These are phyloP conservation scores for Rhodomyrtus psidioides DNA, from an alignment of 441 rosid species.

Conservation along the genomic window DNA sequence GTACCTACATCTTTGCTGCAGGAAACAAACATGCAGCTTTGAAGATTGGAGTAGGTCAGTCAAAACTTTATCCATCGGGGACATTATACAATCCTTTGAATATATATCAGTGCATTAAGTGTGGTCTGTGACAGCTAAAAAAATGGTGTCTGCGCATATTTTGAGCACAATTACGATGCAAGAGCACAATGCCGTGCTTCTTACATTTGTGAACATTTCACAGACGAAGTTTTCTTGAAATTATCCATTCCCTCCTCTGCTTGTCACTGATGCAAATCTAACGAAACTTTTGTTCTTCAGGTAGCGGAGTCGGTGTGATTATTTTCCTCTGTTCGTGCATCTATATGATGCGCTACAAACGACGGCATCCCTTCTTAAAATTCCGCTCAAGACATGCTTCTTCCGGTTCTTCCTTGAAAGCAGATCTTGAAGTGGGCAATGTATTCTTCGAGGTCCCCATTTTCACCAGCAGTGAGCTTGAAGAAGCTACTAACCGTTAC, in stretches of 20 bases:
- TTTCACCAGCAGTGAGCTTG: background rate
- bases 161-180: background rate
- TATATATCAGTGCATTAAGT: background rate
- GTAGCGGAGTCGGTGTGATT: constrained; percentile 43
- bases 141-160: background rate
- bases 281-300: background rate
- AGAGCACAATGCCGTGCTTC: background rate
- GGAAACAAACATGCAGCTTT: background rate
- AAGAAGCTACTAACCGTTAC: background rate
- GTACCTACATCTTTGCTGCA: background rate
- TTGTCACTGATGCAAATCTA: background rate
- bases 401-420: constrained; percentile 21
- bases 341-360: constrained; percentile 10
- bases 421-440: constrained; percentile 27
- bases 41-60: background rate
- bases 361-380: constrained; percentile 10
- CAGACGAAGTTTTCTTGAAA: background rate
- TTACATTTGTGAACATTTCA: background rate
- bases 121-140: background rate
- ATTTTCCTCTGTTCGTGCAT: constrained; percentile 7
- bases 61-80: background rate
- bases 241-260: background rate
- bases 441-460: background rate
- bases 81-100: background rate
- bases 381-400: constrained; percentile 16